Conservation (phyloP, 2,329 filamentous ascomycete species). For the Lecanicillium sp. region DNA sequence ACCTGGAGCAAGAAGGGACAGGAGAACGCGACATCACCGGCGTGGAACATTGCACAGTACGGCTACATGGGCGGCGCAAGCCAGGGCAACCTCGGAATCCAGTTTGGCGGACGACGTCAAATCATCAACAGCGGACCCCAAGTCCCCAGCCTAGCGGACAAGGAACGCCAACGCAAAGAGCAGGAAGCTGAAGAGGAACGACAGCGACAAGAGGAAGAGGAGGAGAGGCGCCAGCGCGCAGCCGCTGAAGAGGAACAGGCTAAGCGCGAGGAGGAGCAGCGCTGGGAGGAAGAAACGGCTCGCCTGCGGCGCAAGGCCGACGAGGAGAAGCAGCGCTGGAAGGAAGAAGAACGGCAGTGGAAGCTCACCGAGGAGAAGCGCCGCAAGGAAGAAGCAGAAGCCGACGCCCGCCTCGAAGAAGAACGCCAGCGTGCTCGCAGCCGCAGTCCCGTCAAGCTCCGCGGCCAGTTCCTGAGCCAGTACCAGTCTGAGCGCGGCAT, state of each 20-base stretch:
- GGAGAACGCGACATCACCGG: constrained; percentile 72
- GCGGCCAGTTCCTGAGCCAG: constrained; percentile 79
- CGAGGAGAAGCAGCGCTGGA: constrained; percentile 66
- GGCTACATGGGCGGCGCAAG: constrained; percentile 97
- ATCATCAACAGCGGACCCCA: constrained; percentile 77
- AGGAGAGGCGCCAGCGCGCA: constrained; percentile 39
- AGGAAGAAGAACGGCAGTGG: constrained; percentile 71
- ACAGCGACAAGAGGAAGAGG: constrained; percentile 45
- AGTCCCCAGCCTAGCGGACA: constrained; percentile 77
- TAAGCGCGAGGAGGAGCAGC: constrained; percentile 54
- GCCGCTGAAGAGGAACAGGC: constrained; percentile 56
- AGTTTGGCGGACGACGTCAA: constrained; percentile 85
- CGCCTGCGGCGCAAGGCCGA: constrained; percentile 51
- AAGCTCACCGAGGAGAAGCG: constrained; percentile 67
- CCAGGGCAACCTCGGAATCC: constrained; percentile 89
- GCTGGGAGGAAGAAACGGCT: constrained; percentile 59
- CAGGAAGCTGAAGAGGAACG: constrained; percentile 53
- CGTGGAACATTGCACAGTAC: constrained; percentile 98
- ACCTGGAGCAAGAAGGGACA: constrained; percentile 87
- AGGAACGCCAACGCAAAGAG: constrained; percentile 60
- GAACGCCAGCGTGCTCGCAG: constrained; percentile 57
- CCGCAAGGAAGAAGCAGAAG: constrained; percentile 64
- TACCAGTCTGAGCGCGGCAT: constrained; percentile 66
- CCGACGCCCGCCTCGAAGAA: constrained; percentile 57
- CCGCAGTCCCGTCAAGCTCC: constrained; percentile 61